phyloP scores from a whole-genome alignment of 805 yeast genomes.

The Saccharomycopsis selenospora region DNA sequence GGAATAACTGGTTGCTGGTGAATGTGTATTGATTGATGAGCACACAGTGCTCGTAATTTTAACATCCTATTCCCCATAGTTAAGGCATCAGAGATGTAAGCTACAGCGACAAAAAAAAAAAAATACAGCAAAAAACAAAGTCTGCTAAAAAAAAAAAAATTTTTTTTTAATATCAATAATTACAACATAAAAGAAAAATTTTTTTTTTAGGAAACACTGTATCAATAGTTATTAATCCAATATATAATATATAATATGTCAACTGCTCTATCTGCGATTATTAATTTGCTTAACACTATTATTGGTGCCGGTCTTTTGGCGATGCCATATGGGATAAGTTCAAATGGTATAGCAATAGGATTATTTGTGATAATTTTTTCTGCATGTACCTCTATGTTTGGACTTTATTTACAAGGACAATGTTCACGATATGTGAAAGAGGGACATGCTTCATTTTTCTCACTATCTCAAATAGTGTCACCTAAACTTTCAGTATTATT shows the following conservation, averaged over 20 bases:
- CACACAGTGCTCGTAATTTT: no score
- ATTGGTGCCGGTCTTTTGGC: slow-evolving; percentile 62
- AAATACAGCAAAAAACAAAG: no score
- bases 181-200: no score
- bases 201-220: no score
- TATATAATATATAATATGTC: slow-evolving; percentile 19
- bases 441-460: slow-evolving; percentile 62
- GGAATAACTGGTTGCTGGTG: no score
- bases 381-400: slow-evolving; percentile 45
- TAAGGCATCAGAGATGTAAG: no score
- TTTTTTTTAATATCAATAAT: no score
- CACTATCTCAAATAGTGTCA: slow-evolving; percentile 51
- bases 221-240: no score
- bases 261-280: slow-evolving; percentile 41
- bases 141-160: no score
- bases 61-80: no score
- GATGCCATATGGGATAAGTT: slow-evolving; percentile 59
- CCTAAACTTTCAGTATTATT: slow-evolving; percentile 55
- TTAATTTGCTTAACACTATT: slow-evolving; percentile 49
- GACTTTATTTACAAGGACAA: slow-evolving; percentile 55
- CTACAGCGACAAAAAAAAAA: no score
- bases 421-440: slow-evolving; percentile 43
- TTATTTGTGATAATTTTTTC: slow-evolving; percentile 34
- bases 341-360: slow-evolving; percentile 42
- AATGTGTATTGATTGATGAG: no score